phyloP scores from a whole-genome alignment of 768 basidiomycete species.

The Boletus tomentosulus region DNA sequence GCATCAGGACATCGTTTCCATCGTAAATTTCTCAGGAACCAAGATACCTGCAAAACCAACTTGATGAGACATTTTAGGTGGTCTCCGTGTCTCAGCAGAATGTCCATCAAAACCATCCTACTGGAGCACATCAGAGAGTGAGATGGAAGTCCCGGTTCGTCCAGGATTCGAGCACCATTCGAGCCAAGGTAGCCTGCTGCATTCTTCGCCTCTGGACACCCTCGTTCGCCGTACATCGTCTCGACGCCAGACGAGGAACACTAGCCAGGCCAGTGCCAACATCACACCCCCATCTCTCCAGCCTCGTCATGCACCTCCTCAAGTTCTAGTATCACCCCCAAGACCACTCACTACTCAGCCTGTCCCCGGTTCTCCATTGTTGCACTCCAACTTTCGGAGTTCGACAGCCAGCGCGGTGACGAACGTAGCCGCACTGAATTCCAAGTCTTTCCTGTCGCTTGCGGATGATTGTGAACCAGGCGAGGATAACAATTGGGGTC shows the following conservation, averaged over 20 bases:
- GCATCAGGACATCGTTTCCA: not conserved
- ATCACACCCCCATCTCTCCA: slow-evolving; percentile 7
- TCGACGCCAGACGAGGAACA: slow-evolving; percentile 31
- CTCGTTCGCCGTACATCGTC: slow-evolving; percentile 54
- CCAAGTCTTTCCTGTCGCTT: slow-evolving; percentile 27
- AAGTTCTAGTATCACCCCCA: slow-evolving; percentile 5
- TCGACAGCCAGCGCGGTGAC: slow-evolving; percentile 37
- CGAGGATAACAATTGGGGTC: slow-evolving; percentile 37
- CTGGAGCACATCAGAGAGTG: slow-evolving; percentile 5
- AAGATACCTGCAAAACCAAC: not conserved
- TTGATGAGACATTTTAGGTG: slow-evolving; percentile 1
- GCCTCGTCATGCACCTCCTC: slow-evolving; percentile 6
- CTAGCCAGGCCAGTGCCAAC: not conserved
- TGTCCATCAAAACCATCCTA: slow-evolving; percentile 5
- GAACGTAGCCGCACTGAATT: slow-evolving; percentile 11
- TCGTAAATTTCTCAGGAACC: slow-evolving; percentile 7
- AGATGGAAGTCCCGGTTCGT: slow-evolving; percentile 15
- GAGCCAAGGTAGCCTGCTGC: slow-evolving; percentile 29
- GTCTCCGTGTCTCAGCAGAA: slow-evolving; percentile 1
- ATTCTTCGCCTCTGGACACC: slow-evolving; percentile 55
- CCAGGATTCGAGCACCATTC: slow-evolving; percentile 16
- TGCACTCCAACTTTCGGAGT: slow-evolving; percentile 45
- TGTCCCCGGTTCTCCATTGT: slow-evolving; percentile 42
- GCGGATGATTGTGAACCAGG: slow-evolving; percentile 33
- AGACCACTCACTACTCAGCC: slow-evolving; percentile 4